Evolutionary conservation across 495 filamentous ascomycete genomes (phyloP), one percentile per base, ranked within the genome.

Genomic region (Aspergillus diversus): DNA sequence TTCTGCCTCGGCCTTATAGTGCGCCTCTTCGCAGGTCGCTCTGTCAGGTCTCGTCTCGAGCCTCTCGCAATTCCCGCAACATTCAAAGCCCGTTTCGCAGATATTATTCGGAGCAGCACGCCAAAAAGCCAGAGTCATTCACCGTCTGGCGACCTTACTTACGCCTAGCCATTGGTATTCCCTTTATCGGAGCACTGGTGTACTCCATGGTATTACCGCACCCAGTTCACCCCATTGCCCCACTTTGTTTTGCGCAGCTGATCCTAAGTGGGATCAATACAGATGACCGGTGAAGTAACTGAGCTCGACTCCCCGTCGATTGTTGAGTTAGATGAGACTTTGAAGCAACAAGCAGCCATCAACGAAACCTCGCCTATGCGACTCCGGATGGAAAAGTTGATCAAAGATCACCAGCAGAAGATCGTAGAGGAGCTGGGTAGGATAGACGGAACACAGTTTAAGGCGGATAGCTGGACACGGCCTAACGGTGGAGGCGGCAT

Each of bases 381-480:
- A 50, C 82, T 97, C 47, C 92, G 93, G 43, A 98, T 98, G 95
- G 96, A 98, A 76, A 84, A 89, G 61, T 90, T 98, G 73, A 93
- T 98, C 73, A 95, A 95, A 73, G 84, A 90, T 59, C 90, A 97
- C 66, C 95, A 99, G 71, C 84, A 88, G 62, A 86, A 90, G 57
- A 98, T 98, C 58, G 89, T 97, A 2, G 75, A 81, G 39, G 91
- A 88, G 33, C 84, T 99, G 5, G 88, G 94, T 71, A 81, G 85
- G 61, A 79, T 97, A 34, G 95, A 99, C 72, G 91, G 92, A 46
- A 86, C 84, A 59, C 83, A 84, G 60, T 99, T 99, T 78, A 80
- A 81, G 48, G 77, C 86, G 35, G 95, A 99, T 77, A 89, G 86
- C 39, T 99, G 95, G 95, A 82, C 86, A 15, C 90, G 95, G 48